Percentiles rank a stretch among this genome's conserved stretches.
phyloP scores from a whole-genome alignment of 2,329 filamentous ascomycete species.

The Scorias spongiosa region DNA sequence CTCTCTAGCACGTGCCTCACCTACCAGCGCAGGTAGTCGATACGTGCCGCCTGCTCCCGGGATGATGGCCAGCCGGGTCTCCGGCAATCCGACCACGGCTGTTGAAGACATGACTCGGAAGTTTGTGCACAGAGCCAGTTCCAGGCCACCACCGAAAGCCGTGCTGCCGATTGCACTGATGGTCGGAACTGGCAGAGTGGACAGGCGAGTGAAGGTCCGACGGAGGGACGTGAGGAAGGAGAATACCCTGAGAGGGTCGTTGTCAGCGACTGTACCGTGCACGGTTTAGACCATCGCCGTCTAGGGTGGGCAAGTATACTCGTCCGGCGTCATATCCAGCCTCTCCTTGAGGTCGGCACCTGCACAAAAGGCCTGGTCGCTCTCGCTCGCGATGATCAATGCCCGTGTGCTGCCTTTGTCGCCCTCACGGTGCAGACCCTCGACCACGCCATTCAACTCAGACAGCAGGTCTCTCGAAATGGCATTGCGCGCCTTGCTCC shows the following conservation, averaged over 20 bases:
- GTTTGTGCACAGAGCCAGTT: conserved; percentile 78
- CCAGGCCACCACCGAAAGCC: conserved; percentile 84
- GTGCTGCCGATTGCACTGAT: conserved; percentile 75
- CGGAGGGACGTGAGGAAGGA: conserved; percentile 67
- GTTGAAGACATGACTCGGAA: conserved; percentile 75
- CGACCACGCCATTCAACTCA: conserved; percentile 56
- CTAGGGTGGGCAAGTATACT: conserved; percentile 41
- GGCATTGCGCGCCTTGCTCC: conserved; percentile 74
- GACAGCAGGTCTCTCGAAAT: conserved; percentile 66
- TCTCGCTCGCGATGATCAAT: conserved; percentile 67
- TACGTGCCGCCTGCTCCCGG: conserved; percentile 89
- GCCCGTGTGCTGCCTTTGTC: conserved; percentile 53
- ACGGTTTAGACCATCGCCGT: not conserved
- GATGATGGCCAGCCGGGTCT: conserved; percentile 85
- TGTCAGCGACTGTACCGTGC: not conserved
- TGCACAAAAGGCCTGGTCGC: conserved; percentile 82
- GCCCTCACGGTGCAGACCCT: conserved; percentile 47
- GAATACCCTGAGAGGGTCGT: conserved; percentile 43
- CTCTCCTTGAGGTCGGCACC: conserved; percentile 91
- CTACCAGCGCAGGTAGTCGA: conserved; percentile 60
- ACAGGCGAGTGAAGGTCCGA: conserved; percentile 56
- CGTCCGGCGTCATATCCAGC: conserved; percentile 55
- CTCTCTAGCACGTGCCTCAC: conserved; percentile 68
- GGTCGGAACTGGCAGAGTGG: conserved; percentile 69
- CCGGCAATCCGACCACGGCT: conserved; percentile 67